Base-by-base conservation (phyloP, 75 land plant species). In the Larix kaempferi region DNA sequence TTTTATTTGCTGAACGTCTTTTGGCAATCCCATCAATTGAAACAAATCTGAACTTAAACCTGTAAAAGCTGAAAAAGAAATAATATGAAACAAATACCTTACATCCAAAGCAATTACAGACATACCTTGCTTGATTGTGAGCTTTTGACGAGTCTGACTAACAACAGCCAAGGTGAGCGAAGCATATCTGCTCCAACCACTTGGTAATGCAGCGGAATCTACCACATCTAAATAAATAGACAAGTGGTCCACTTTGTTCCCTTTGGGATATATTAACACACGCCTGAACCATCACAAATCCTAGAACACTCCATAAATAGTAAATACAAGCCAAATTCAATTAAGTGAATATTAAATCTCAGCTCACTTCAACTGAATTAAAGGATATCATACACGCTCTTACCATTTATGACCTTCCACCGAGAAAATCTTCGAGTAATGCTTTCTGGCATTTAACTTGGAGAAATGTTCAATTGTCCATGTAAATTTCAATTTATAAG, bases 221-320 rank as follows among this genome's bases (percentile, higher is more conserved):
- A 91, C 93, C 52, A 89, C 91, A 85, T 91, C 93, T 49, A 91
- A 77, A 44, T 91, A 91, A 79, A 91, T 79, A 5, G 91, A 91
- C 65, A 91, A 75, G 37, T 89, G 84, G 54, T 89, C 89, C 61
- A 89, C 91, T 59, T 87, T 89, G 61, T 87, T 89, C 59, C 91
- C 91, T 66, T 85, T 89, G 2, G 91, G 91, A 78, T 89, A 91
- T 17, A 89, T 77, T 35, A 91, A 78, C 52, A 91, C 75, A 19
- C 91, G 83, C 93, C 93, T 87, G 87, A 85, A 82, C 3, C 3
- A 3, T 35, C 37, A 35, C 37, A 35, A 3, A 35, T 35, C 37
- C 37, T 2, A 35, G 37, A 35, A 35, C 37, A 35, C 1, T 35
- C 37, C 37, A 35, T 35, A 35, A 35, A 35, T 35, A 35, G 37